Evolutionary conservation across 345 rosid species (phyloP).

Genomic region (Brassica cretica): DNA sequence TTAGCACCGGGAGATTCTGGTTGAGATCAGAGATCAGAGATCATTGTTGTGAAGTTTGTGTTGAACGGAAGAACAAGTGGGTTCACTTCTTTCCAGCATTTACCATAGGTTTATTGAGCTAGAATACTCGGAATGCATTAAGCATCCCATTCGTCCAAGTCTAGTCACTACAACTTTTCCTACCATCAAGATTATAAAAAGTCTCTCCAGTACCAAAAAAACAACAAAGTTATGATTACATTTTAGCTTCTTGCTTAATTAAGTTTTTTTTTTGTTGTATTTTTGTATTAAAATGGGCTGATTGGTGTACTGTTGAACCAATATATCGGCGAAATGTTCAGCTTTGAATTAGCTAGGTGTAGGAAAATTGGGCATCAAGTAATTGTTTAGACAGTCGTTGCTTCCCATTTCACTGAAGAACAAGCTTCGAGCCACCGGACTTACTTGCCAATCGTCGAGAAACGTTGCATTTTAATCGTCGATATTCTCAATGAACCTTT

Average conservation of each 20-base stretch:
- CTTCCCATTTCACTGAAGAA: conserved; percentile 97
- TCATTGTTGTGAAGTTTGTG: conserved; percentile 71
- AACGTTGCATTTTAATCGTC: conserved; percentile 19
- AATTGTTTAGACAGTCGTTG: conserved; percentile 91
- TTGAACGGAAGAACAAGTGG: conserved; percentile 73
- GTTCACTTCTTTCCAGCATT: conserved; percentile 82
- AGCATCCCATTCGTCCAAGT: conserved; percentile 77
- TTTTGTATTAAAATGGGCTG: conserved; percentile 60
- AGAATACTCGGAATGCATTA: conserved; percentile 78
- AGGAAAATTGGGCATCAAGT: conserved; percentile 89
- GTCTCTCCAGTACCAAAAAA: conserved; percentile 37
- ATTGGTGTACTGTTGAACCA: conserved; percentile 62
- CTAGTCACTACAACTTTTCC: conserved; percentile 78
- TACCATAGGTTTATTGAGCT: conserved; percentile 63
- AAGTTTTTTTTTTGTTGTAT: background rate
- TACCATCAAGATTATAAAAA: conserved; percentile 78
- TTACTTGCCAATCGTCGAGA: too few relatives aligned
- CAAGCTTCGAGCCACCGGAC: conserved; percentile 47
- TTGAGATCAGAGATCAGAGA: conserved; percentile 65
- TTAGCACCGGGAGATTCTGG: conserved; percentile 58
- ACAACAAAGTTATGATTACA: background rate
- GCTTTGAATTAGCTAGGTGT: conserved; percentile 67
- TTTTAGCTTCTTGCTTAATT: background rate
- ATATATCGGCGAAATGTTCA: conserved; percentile 67
- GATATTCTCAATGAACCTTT: background rate